These are phyloP conservation scores for Coprinopsis marcescibilis DNA, from an alignment of 768 basidiomycete genomes.

Conservation along the genomic window DNA sequence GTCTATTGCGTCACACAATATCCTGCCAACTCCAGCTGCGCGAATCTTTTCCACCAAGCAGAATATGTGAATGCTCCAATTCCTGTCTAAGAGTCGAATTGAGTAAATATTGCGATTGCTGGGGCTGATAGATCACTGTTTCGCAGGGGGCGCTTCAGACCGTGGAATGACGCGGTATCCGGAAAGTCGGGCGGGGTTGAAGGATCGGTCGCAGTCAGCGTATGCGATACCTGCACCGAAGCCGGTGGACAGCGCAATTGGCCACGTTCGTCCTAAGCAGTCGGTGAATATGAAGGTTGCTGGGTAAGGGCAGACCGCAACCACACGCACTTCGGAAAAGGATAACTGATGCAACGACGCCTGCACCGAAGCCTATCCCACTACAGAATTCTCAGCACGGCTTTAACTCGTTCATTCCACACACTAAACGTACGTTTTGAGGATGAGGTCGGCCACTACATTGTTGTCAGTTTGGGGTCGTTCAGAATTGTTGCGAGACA, in stretches of 20 bases:
- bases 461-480: slow-evolving; percentile 11
- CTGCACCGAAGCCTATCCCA: slow-evolving; percentile 83
- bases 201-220: slow-evolving; percentile 88
- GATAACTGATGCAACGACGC: slow-evolving; percentile 84
- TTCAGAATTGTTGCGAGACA: slow-evolving; percentile 20
- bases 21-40: too few species aligned
- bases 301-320: slow-evolving; percentile 86
- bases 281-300: slow-evolving; percentile 46
- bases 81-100: background rate
- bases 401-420: too few species aligned
- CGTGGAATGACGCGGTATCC: slow-evolving; percentile 69
- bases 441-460: slow-evolving; percentile 42
- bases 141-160: slow-evolving; percentile 22
- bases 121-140: slow-evolving; percentile 5
- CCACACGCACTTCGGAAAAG: slow-evolving; percentile 88
- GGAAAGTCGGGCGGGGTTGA: slow-evolving; percentile 85
- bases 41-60: too few species aligned
- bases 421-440: slow-evolving; percentile 86
- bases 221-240: slow-evolving; percentile 86
- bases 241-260: slow-evolving; percentile 78
- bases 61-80: too few species aligned
- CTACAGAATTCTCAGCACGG: slow-evolving; percentile 41
- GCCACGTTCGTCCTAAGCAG: slow-evolving; percentile 81
- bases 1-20: slow-evolving; percentile 10
- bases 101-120: background rate